A percentile compares a stretch with the other conserved stretches of the same genome.
phyloP scores from a whole-genome alignment of 176 grass and related monocot species.

The Oryza glaberrima region DNA sequence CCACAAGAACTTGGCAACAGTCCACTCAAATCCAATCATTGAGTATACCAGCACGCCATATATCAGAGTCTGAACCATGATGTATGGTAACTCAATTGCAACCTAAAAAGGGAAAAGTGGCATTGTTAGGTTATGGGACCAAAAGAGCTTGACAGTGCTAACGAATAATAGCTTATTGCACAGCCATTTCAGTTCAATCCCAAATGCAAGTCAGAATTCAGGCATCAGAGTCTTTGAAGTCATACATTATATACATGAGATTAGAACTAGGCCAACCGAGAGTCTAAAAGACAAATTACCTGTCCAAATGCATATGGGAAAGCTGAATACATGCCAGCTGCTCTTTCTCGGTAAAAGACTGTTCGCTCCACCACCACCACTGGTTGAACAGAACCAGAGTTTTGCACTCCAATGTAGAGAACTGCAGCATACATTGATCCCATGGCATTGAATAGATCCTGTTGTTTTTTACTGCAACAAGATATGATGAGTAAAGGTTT shows the following conservation, averaged over 20 bases:
- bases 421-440: slow-evolving; percentile 90
- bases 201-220: slow-evolving; percentile 20
- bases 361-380: slow-evolving; percentile 82
- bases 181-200: neutral
- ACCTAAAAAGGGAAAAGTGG: slow-evolving; percentile 51
- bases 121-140: slow-evolving; percentile 30
- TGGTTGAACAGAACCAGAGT: slow-evolving; percentile 78
- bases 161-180: neutral
- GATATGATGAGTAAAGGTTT: slow-evolving; percentile 21
- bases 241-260: neutral
- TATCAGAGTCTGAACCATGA: slow-evolving; percentile 64
- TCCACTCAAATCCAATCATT: slow-evolving; percentile 90
- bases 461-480: slow-evolving; percentile 44
- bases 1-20: slow-evolving; percentile 81
- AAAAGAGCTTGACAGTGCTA: slow-evolving; percentile 27
- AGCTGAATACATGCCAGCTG: slow-evolving; percentile 94
- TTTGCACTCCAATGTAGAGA: slow-evolving; percentile 76
- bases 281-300: slow-evolving; percentile 44
- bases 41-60: slow-evolving; percentile 71
- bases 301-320: slow-evolving; percentile 95
- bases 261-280: neutral
- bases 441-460: slow-evolving; percentile 87
- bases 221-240: neutral
- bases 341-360: slow-evolving; percentile 89
- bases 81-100: slow-evolving; percentile 70